Evolutionary conservation across 2,329 filamentous ascomycete genomes (phyloP).

Genomic region (Thielaviopsis populi): DNA sequence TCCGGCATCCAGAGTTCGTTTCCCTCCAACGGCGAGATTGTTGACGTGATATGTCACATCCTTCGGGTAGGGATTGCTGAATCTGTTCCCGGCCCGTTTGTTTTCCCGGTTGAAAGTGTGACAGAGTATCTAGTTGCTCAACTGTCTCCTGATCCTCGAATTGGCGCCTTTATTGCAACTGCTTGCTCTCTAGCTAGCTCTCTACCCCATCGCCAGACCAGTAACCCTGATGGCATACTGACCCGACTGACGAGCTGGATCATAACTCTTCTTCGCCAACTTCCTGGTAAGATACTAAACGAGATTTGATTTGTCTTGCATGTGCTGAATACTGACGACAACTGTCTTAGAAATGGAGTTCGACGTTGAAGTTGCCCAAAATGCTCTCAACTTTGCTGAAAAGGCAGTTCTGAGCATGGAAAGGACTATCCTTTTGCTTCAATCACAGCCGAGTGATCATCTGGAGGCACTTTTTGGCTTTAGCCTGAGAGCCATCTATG

Average conservation of each 20-base stretch:
- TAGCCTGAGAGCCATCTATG: constrained; percentile 52
- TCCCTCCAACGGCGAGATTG: constrained; percentile 46
- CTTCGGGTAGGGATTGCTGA: constrained; percentile 64
- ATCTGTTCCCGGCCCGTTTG: constrained; percentile 58
- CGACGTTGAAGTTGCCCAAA: constrained; percentile 58
- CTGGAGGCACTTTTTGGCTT: constrained; percentile 58
- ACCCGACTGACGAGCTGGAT: constrained; percentile 45
- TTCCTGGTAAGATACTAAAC: constrained; percentile 35
- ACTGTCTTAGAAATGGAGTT: constrained; percentile 43
- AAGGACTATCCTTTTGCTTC: constrained; percentile 46
- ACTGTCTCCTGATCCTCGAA: constrained; percentile 43
- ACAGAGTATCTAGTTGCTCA: constrained; percentile 50
- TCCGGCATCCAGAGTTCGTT: constrained; percentile 37
- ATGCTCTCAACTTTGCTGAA: constrained; percentile 56
- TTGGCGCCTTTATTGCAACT: constrained; percentile 55
- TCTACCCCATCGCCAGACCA: constrained; percentile 31
- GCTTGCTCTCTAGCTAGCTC: constrained; percentile 56
- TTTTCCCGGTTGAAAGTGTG: constrained; percentile 52
- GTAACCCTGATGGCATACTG: constrained; percentile 34
- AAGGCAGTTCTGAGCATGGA: constrained; percentile 40
- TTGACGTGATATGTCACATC: constrained; percentile 56
- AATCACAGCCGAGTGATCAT: constrained; percentile 37
- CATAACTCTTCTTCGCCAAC: constrained; percentile 42
- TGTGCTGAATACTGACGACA: not conserved
- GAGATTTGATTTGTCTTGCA: not conserved